phyloP scores from a whole-genome alignment of 176 grass and related monocot genomes.

The Hordeum vulgare region DNA sequence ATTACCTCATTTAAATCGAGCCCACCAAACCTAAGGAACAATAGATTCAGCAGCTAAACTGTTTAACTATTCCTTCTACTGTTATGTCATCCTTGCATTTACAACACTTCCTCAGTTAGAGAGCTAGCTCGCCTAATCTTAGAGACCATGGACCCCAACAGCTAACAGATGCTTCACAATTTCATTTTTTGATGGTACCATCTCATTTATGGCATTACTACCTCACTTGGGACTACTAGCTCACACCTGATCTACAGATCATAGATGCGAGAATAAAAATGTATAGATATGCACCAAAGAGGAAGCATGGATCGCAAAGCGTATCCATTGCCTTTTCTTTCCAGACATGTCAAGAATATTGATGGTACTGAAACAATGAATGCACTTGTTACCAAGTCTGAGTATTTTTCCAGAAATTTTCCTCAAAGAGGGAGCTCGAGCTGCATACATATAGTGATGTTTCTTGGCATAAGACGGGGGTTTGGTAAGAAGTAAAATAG shows the following conservation, averaged over 20 bases:
- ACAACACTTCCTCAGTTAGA: conserved; percentile 1
- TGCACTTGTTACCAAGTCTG: not conserved
- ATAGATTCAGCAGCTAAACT: not conserved
- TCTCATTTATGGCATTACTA: conserved; percentile 8
- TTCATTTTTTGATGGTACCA: not conserved
- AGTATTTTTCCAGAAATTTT: not conserved
- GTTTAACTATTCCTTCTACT: not conserved
- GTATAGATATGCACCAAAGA: not conserved
- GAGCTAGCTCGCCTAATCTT: conserved; percentile 11
- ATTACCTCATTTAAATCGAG: not conserved
- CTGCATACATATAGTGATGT: not conserved
- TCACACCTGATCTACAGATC: conserved; percentile 13
- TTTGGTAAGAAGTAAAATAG: not conserved
- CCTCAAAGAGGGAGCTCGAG: not conserved
- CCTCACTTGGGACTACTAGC: not conserved
- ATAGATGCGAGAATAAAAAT: not conserved
- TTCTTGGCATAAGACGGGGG: not conserved
- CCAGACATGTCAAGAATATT: not conserved
- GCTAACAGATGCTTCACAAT: not conserved
- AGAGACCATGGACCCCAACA: not conserved
- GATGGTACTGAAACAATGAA: not conserved
- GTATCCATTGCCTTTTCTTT: not conserved
- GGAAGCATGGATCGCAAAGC: not conserved
- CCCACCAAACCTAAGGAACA: not conserved
- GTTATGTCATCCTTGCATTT: not conserved